phyloP scores from a whole-genome alignment of 106 monocot species.

The Allium sativum region DNA sequence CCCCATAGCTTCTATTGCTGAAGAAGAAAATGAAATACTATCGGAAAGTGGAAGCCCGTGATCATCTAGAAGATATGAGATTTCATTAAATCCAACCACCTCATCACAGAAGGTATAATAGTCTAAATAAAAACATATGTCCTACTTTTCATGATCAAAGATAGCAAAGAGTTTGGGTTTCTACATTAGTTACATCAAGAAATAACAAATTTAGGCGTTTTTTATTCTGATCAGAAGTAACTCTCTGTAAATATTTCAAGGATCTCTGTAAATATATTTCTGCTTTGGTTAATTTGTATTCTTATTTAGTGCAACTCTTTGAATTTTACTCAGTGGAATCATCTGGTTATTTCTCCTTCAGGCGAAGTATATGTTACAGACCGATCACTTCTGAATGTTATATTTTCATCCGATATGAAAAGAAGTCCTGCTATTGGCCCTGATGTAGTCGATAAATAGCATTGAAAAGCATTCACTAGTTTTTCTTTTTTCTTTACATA shows the following conservation, averaged over 20 bases:
- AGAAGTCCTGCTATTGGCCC: slow-evolving; percentile 31
- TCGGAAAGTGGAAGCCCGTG: too few species aligned
- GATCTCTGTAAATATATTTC: slow-evolving; percentile 37
- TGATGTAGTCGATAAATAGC: slow-evolving; percentile 29
- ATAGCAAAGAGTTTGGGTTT: too few species aligned
- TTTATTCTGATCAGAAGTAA: neutral
- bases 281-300: slow-evolving; percentile 30
- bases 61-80: too few species aligned
- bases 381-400: slow-evolving; percentile 22
- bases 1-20: too few species aligned
- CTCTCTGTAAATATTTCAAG: neutral
- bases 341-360: slow-evolving; percentile 11
- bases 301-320: slow-evolving; percentile 31
- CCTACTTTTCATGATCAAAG: too few species aligned
- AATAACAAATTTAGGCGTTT: too few species aligned
- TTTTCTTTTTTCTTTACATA: slow-evolving; percentile 23
- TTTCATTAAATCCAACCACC: too few species aligned
- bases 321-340: slow-evolving; percentile 6
- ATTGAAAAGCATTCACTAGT: slow-evolving; percentile 29
- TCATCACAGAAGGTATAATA: too few species aligned
- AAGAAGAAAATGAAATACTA: too few species aligned
- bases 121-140: too few species aligned
- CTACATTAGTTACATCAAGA: too few species aligned
- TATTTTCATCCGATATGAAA: slow-evolving; percentile 23
- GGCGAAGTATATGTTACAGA: slow-evolving; percentile 14